Evolutionary conservation across 352 stramenopile genomes (phyloP), one percentile per base, ranked within the genome.

Genomic region (Phytopythium cucurbitacearum): DNA sequence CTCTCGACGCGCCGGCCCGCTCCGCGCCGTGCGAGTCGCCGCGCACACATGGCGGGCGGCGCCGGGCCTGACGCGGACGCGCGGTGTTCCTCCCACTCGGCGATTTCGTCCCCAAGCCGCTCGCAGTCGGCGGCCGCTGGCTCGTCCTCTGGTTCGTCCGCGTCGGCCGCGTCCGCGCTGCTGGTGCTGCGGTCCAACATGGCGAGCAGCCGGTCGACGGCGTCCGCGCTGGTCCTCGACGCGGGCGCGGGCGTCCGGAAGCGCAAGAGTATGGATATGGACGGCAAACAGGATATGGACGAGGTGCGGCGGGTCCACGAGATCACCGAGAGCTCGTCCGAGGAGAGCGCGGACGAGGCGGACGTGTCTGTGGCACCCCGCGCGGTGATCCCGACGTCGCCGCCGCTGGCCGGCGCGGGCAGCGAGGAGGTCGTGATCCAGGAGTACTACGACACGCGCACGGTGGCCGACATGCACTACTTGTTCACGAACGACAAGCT

Each of bases 401-500:
- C 48, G 15, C 34, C 33, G 13, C 36, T 40, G 47, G 6, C 7
- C n/a, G 7, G 16, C 3, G 7, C 3, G 13, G 9, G 4, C n/a
- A 16, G 2, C 1, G 51, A 53, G 0, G 35, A 69, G 3, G 32
- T 71, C 3, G 53, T 69, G 45, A 46, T 59, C 35, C 49, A 61
- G 13, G 61, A 62, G 35, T 41, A 69, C 4, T 68, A 64, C 56
- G 64, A 59, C 21, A 71, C 61, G 3, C 69, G 64, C 47, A 73
- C 71, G 32, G 67, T 76, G 41, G 69, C 70, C 10, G 74, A 85
- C 47, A 71, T 85, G 60, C 60, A 76, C 54, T 80, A 77, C 51
- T 55, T 85, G 45, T 83, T 85, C 57, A 85, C 71, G 40, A 85
- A 85, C 60, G 71, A 85, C 64, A 78, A 78, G 57, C 52, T 85